Conservation (phyloP, 768 basidiomycete species). For the Tylopilus vinaceipallidus region DNA sequence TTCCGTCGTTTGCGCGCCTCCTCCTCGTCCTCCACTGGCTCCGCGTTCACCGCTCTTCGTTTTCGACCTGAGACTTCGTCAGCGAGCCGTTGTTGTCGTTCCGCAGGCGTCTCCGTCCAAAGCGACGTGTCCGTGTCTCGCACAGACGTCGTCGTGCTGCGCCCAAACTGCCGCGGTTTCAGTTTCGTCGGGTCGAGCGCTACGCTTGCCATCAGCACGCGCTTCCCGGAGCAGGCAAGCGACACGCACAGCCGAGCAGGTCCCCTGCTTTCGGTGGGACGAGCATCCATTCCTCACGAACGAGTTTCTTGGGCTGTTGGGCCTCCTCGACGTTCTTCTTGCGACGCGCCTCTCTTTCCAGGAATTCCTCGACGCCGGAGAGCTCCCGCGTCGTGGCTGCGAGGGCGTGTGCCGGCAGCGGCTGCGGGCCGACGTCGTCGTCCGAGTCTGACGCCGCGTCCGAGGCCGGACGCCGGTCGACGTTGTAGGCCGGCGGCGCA, state of each 20-base stretch:
- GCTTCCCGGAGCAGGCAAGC: not conserved
- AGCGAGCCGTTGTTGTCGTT: constrained; percentile 85
- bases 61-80: constrained; percentile 96
- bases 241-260: constrained; percentile 69
- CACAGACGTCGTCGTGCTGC: constrained; percentile 42
- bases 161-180: constrained; percentile 78
- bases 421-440: constrained; percentile 83
- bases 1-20: constrained; percentile 53
- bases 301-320: constrained; percentile 67
- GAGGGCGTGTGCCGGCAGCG: constrained; percentile 48
- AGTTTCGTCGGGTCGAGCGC: constrained; percentile 87
- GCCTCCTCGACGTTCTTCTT: constrained; percentile 77
- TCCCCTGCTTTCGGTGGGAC: constrained; percentile 85
- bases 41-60: constrained; percentile 60
- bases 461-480: constrained; percentile 5
- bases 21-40: constrained; percentile 35
- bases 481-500: constrained; percentile 30
- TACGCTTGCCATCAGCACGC: constrained; percentile 26
- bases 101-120: constrained; percentile 98
- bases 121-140: constrained; percentile 56
- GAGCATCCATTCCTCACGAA: constrained; percentile 98
- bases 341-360: constrained; percentile 80
- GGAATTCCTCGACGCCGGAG: constrained; percentile 77
- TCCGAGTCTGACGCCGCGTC: constrained; percentile 59
- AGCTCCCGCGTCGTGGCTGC: constrained; percentile 37